phyloP scores from a whole-genome alignment of 345 rosid species.

The Gossypium thurberi region DNA sequence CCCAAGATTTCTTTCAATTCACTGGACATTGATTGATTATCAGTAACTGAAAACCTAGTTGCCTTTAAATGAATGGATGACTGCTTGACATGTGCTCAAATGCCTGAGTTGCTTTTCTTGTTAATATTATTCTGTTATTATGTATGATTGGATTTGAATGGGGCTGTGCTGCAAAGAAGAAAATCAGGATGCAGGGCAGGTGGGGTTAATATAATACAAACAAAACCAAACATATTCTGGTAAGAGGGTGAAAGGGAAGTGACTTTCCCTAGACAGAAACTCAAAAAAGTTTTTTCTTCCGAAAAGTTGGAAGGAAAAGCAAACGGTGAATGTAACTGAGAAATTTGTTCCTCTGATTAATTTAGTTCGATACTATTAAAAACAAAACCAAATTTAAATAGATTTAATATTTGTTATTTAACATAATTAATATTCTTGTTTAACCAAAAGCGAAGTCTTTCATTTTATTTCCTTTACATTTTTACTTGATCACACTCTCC shows the following conservation, averaged over 20 bases:
- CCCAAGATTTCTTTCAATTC: neutral
- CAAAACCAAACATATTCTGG: neutral
- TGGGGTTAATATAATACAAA: neutral
- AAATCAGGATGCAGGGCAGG: neutral
- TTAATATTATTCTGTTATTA: neutral
- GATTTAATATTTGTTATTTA: too few relatives aligned
- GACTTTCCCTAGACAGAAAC: neutral
- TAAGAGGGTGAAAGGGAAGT: neutral
- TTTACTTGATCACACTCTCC: neutral
- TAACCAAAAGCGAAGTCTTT: neutral
- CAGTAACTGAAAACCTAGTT: neutral
- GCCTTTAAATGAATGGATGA: neutral
- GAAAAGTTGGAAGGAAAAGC: neutral
- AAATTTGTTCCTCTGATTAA: too few relatives aligned
- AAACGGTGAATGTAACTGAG: too few relatives aligned
- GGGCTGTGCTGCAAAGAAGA: neutral
- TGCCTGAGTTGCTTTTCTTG: neutral
- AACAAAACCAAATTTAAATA: too few relatives aligned
- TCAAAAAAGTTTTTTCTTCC: too few relatives aligned
- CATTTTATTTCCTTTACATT: neutral
- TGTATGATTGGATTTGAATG: neutral
- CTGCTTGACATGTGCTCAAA: neutral
- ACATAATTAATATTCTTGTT: too few relatives aligned
- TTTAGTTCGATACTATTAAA: too few relatives aligned
- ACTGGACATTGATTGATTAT: neutral